These are phyloP conservation scores for Syncephalastrum contaminatum DNA, from an alignment of 371 early-diverging fungal genomes.

Conservation along the genomic window DNA sequence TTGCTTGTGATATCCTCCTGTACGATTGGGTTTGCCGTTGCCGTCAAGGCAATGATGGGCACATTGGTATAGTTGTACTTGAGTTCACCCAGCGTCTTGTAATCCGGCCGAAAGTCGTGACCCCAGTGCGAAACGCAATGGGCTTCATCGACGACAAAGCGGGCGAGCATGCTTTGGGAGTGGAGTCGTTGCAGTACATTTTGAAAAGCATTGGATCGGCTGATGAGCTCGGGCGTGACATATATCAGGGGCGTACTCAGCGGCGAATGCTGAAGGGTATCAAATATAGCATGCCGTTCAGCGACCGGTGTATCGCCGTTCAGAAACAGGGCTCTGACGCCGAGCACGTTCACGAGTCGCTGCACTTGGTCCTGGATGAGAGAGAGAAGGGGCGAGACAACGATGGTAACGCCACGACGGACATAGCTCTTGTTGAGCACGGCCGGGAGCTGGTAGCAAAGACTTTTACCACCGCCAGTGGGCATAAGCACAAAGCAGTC, in stretches of 20 bases:
- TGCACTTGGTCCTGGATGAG: conserved; percentile 98
- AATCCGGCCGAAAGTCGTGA: conserved; percentile 92
- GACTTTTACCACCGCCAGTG: conserved; percentile 99
- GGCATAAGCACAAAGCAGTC: conserved; percentile 99
- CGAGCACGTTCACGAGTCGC: conserved; percentile 70
- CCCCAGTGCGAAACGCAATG: conserved; percentile 99
- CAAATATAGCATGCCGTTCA: conserved; percentile 60
- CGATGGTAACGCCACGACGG: conserved; percentile 85
- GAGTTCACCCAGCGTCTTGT: conserved; percentile 71
- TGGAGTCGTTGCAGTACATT: conserved; percentile 60
- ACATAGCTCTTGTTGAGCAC: conserved; percentile 46
- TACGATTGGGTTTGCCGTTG: conserved; percentile 95
- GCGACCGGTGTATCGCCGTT: conserved; percentile 58
- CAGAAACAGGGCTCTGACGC: conserved; percentile 79
- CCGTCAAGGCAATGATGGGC: conserved; percentile 98
- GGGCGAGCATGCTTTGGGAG: conserved; percentile 60
- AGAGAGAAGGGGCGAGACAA: conserved; percentile 96
- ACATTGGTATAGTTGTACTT: conserved; percentile 70
- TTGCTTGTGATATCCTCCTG: conserved; percentile 71
- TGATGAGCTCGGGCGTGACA: conserved; percentile 96
- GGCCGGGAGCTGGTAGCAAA: conserved; percentile 99
- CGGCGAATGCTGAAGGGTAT: conserved; percentile 38
- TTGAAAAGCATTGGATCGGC: conserved; percentile 67
- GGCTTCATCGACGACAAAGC: conserved; percentile 99
- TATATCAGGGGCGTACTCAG: conserved; percentile 75